Evolutionary conservation across 768 basidiomycete species (phyloP), one percentile per base, ranked within the genome.

Genomic region (Pisolithus orientalis): DNA sequence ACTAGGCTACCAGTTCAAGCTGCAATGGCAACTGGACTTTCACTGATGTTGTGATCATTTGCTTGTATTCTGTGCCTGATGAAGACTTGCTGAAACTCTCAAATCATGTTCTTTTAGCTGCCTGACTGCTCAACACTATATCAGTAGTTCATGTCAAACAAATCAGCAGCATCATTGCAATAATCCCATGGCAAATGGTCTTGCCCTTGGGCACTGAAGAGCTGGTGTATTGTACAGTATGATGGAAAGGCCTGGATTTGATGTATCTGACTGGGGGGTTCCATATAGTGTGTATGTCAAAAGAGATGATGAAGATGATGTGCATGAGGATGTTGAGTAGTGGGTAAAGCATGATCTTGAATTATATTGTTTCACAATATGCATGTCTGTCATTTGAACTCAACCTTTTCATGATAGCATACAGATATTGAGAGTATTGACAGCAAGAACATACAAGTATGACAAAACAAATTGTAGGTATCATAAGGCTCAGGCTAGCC

Each of bases 201-300:
- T 21, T 21, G 21, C 21, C n/a, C n/a, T n/a, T n/a, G n/a, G n/a
- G n/a, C 25, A 32, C 21, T 21, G 39, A 13, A 32, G 29, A 0
- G 46, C 38, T n/a, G 31, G 25, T 9, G 32, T 31, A 31, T 21
- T 54, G 51, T 46, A n/a, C n/a, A n/a, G n/a, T n/a, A 37, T 54
- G 39, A 32, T 54, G n/a, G 53, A 54, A 27, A 42, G 47, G 25
- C 50, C 50, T 6, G 54, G 54, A 16, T 39, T 47, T 13, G 44
- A 55, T 39, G 37, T 55, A 16, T 24, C 39, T 43, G n/a, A 50
- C 39, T 38, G 25, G 11, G 52, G 52, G 10, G 52, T 39, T 39
- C 21, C 21, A 21, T 21, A 21, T 2, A 21, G 21, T 21, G 17
- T 13, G 21, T 17, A 46, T 38, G n/a, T 14, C 5, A 21, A n/a